Base-by-base conservation (phyloP, 352 stramenopile species). In the Globisporangium yorkense region DNA sequence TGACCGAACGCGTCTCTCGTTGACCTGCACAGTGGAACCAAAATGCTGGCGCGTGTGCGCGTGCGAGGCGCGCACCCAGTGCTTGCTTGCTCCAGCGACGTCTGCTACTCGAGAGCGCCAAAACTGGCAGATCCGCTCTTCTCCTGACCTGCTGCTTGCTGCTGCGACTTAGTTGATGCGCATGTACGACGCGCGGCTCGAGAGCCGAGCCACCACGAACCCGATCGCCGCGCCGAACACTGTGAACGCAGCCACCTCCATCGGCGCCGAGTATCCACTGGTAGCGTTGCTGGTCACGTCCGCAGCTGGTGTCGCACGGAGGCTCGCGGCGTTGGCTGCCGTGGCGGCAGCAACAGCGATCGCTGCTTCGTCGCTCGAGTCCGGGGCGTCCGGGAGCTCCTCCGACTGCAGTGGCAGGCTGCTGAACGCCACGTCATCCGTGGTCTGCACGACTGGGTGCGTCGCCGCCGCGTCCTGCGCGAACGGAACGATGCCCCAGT, bases 391-490 rank as follows among this genome's bases (percentile, higher is more conserved):
- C 0, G 58, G 64, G 10, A 82, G 67, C 63, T 87, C 74, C 57
- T 84, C 60, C 3, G 73, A 79, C 57, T 66, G 39, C 5, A 87
- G 55, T 21, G 74, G 70, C 44, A 83, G 41, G 54, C 54, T 71
- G 64, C 75, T 87, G 53, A 79, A 75, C 21, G 73, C 67, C 9
- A 88, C 70, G 45, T 85, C 68, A 24, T 79, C 84, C 12, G 33
- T 44, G 51, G 96, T 88, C 60, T 89, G 56, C 24, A 89, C 94
- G 70, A 98, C 89, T 2, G 91, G 90, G 48, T 86, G 72, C 27
- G 80, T 76, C 8, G 60, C 57, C 41, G 97, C 94, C 27, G 87
- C 74, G 21, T 67, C 65, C 48, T 79, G 68, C 40, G 69, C 56
- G 51, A 94, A 79, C 27, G 78, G 75, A 6, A 75, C 65, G 43